phyloP scores from a whole-genome alignment of 2,329 filamentous ascomycete genomes.

The Ophiosphaerella korrae region DNA sequence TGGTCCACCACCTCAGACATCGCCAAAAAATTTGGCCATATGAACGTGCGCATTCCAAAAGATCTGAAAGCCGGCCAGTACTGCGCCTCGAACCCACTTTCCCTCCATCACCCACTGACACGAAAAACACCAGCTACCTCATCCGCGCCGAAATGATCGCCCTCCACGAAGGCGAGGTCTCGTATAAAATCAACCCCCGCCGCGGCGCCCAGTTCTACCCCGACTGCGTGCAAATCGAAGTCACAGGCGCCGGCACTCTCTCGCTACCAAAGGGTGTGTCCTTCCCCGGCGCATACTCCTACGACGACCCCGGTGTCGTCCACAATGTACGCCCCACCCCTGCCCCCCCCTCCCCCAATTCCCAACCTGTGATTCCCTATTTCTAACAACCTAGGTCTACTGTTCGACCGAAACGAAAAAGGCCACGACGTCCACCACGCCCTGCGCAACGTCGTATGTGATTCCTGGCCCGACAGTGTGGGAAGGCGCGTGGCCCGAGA shows the following conservation, averaged over 20 bases:
- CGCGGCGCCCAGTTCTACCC: slow-evolving; percentile 51
- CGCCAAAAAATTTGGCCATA: slow-evolving; percentile 26
- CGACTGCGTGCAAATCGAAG: slow-evolving; percentile 49
- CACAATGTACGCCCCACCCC: slow-evolving; percentile 34
- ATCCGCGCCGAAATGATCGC: slow-evolving; percentile 52
- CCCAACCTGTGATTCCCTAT: slow-evolving; percentile 9
- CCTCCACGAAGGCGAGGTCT: slow-evolving; percentile 46
- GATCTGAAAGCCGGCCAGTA: slow-evolving; percentile 45
- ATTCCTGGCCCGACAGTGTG: slow-evolving; percentile 51
- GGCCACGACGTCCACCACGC: slow-evolving; percentile 24
- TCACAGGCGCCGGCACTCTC: slow-evolving; percentile 38
- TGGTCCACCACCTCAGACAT: slow-evolving; percentile 38
- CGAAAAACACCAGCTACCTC: slow-evolving; percentile 38
- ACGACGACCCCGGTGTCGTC: slow-evolving; percentile 43
- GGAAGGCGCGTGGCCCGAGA: slow-evolving; percentile 40
- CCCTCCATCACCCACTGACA: background rate
- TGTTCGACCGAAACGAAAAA: slow-evolving; percentile 43
- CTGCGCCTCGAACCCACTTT: slow-evolving; percentile 1
- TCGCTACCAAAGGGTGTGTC: slow-evolving; percentile 48
- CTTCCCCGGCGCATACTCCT: slow-evolving; percentile 51
- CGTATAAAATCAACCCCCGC: slow-evolving; percentile 31
- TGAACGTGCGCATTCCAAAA: slow-evolving; percentile 40
- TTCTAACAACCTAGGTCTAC: slow-evolving; percentile 31
- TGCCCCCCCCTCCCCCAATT: background rate
- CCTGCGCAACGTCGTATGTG: slow-evolving; percentile 41